Evolutionary conservation across 2,329 filamentous ascomycete genomes (phyloP).

Genomic region (Xylariaceae sp.): DNA sequence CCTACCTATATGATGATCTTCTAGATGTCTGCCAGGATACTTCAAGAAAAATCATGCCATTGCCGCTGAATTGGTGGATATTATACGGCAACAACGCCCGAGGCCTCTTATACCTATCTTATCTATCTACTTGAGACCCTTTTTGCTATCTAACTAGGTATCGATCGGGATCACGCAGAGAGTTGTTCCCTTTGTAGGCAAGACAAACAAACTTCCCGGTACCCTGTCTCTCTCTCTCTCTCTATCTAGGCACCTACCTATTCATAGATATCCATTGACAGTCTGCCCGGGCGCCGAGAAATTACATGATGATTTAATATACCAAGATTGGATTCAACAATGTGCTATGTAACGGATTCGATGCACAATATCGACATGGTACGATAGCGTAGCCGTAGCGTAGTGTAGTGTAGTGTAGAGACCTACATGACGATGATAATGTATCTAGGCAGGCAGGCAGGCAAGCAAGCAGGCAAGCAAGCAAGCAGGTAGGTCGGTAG

Average conservation of each 20-base stretch:
- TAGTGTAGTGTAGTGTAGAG: background rate
- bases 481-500: background rate
- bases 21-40: background rate
- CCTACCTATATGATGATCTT: background rate
- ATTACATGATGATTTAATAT: too few species aligned
- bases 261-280: background rate
- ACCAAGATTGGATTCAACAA: too few species aligned
- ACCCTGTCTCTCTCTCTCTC: too few species aligned
- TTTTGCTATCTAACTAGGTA: background rate
- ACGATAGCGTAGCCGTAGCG: background rate
- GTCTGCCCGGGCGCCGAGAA: too few species aligned
- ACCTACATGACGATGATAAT: too few species aligned
- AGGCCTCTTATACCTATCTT: background rate
- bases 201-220: too few species aligned
- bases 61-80: too few species aligned
- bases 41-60: too few species aligned
- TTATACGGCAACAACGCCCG: background rate
- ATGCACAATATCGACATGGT: too few species aligned
- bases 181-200: background rate
- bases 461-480: too few species aligned
- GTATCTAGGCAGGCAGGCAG: too few species aligned
- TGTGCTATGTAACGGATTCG: too few species aligned
- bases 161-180: background rate
- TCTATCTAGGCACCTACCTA: background rate
- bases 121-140: background rate